Conservation (phyloP, 2,329 filamentous ascomycete genomes). For the Stagonosporopsis vannaccii region DNA sequence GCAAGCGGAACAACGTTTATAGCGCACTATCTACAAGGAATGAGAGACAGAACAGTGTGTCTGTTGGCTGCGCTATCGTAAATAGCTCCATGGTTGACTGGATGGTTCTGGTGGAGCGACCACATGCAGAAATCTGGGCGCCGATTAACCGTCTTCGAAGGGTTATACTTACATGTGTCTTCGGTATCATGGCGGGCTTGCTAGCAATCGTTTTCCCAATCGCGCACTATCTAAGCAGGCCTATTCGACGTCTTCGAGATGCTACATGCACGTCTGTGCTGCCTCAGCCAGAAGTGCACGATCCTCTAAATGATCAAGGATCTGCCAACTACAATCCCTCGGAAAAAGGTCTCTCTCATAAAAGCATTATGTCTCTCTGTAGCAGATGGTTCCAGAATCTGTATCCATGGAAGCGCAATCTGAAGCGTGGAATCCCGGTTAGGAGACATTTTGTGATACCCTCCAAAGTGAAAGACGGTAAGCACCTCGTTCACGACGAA, state of each 20-base stretch:
- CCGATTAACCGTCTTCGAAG: constrained; percentile 78
- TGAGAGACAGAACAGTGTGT: constrained; percentile 72
- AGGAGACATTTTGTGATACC: constrained; percentile 79
- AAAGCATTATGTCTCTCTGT: too few species aligned
- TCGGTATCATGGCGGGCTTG: constrained; percentile 78
- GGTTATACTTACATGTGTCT: constrained; percentile 83
- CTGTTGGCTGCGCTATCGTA: constrained; percentile 79
- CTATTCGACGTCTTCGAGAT: constrained; percentile 76
- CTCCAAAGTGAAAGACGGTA: constrained; percentile 76
- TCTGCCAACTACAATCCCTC: too few species aligned
- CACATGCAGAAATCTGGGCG: constrained; percentile 74
- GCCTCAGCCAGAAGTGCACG: constrained; percentile 55
- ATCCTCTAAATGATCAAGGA: too few species aligned
- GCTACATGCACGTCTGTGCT: constrained; percentile 77
- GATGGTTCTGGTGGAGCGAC: constrained; percentile 82
- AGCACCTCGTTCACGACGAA: constrained; percentile 82
- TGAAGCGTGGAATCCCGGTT: constrained; percentile 40
- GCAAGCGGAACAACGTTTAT: constrained; percentile 69
- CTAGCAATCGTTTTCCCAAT: constrained; percentile 76
- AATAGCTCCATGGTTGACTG: constrained; percentile 76
- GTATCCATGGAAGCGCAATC: background rate
- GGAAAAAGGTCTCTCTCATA: too few species aligned
- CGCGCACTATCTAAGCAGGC: constrained; percentile 80
- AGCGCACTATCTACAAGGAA: constrained; percentile 73
- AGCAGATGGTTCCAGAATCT: constrained; percentile 42